Evolutionary conservation across 345 rosid genomes (phyloP).

Genomic region (Eucalyptus cladocalyx): DNA sequence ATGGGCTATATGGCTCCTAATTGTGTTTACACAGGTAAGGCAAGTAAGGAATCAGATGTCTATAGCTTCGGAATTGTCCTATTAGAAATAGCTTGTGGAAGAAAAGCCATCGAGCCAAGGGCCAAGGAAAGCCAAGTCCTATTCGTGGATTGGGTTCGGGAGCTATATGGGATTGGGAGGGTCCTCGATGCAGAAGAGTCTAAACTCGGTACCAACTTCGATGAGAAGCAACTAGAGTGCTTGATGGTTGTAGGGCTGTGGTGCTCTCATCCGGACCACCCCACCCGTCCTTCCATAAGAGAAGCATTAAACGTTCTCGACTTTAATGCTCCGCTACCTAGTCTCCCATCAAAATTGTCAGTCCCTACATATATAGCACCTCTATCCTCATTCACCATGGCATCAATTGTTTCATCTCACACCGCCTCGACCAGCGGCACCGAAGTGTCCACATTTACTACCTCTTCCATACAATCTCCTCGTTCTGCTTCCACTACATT

Average conservation of each 20-base stretch:
- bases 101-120: not conserved
- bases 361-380: not conserved
- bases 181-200: not conserved
- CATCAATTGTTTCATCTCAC: not conserved
- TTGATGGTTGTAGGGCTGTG: not conserved
- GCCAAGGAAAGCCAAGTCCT: not conserved
- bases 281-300: not conserved
- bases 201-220: accelerated
- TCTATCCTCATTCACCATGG: not conserved
- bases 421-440: not conserved
- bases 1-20: not conserved
- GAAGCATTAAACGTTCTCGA: not conserved
- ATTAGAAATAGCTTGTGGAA: not conserved
- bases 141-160: not conserved
- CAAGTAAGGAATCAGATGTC: not conserved
- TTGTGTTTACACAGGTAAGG: not conserved
- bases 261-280: not conserved
- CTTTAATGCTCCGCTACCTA: not conserved
- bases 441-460: not conserved
- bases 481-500: not conserved
- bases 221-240: not conserved
- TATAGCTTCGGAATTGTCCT: not conserved
- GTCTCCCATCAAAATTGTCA: not conserved
- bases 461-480: not conserved
- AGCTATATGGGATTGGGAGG: not conserved